Percentiles rank a stretch among this genome's conserved stretches.
phyloP scores from a whole-genome alignment of 805 yeast genomes.

The Spathaspora boniae region DNA sequence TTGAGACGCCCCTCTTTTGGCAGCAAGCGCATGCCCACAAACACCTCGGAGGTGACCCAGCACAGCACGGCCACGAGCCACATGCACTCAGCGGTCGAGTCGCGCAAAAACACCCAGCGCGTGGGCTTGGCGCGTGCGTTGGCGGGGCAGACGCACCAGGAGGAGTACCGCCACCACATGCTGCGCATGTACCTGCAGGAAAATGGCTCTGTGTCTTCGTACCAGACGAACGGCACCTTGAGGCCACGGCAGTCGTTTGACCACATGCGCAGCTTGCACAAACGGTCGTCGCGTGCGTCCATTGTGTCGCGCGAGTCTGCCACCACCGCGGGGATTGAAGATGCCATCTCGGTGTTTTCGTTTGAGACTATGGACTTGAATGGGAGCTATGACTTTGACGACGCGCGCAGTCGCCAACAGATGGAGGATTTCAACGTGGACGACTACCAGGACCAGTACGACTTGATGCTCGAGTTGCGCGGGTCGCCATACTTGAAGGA shows the following conservation, averaged over 20 bases:
- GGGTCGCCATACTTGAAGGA: constrained; percentile 82
- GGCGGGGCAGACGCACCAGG: constrained; percentile 15
- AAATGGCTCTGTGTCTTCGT: constrained; percentile 2
- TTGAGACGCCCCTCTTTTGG: constrained; percentile 23
- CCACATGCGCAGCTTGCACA: constrained; percentile 16
- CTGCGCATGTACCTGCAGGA: neutral
- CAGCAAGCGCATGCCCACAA: constrained; percentile 28
- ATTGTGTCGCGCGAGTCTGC: constrained; percentile 31
- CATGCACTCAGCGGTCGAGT: constrained; percentile 8
- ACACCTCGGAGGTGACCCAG: constrained; percentile 27
- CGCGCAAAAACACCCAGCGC: constrained; percentile 13
- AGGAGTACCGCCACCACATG: constrained; percentile 7
- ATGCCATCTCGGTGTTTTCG: constrained; percentile 33
- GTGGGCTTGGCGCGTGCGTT: constrained; percentile 43
- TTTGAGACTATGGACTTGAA: constrained; percentile 27
- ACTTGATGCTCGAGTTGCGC: constrained; percentile 56
- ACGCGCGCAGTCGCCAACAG: constrained; percentile 14
- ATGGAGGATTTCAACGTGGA: constrained; percentile 37
- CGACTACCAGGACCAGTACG: constrained; percentile 47
- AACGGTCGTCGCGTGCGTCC: constrained; percentile 33
- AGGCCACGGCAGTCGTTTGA: constrained; percentile 26
- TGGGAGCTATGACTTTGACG: constrained; percentile 10
- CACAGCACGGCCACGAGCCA: constrained; percentile 16
- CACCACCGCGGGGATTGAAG: constrained; percentile 19
- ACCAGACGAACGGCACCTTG: constrained; percentile 5